A percentile compares a stretch with the other conserved stretches of the same genome.
These are phyloP conservation scores for Calonectria henricotiae DNA, from an alignment of 2,329 filamentous ascomycete species.

Conservation along the genomic window DNA sequence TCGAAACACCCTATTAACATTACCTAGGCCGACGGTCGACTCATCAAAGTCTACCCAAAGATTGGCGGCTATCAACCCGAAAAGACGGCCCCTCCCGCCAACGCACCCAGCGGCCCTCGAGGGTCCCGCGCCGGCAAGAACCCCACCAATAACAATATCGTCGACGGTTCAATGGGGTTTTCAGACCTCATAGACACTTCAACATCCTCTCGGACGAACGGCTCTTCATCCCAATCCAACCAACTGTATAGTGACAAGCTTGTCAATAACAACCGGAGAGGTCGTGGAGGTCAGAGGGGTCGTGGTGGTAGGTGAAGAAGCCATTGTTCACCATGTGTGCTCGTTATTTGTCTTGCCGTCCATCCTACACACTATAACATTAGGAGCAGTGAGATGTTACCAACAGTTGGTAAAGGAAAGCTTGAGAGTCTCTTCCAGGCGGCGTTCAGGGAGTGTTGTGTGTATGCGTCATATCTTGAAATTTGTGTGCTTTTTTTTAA, in stretches of 20 bases:
- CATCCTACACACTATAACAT: slow-evolving; percentile 29
- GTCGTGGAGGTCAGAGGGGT: slow-evolving; percentile 51
- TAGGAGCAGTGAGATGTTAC: slow-evolving; percentile 31
- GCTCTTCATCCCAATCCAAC: slow-evolving; percentile 50
- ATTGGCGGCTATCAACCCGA: slow-evolving; percentile 62
- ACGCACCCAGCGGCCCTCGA: slow-evolving; percentile 56
- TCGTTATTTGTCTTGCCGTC: slow-evolving; percentile 1
- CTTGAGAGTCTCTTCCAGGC: slow-evolving; percentile 35
- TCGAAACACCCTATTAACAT: slow-evolving; percentile 1
- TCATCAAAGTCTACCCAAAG: slow-evolving; percentile 83
- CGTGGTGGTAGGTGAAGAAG: slow-evolving; percentile 47
- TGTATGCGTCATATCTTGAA: background rate
- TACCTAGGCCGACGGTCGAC: slow-evolving; percentile 79
- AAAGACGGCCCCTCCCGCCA: slow-evolving; percentile 52
- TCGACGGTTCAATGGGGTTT: slow-evolving; percentile 72
- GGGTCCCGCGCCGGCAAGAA: slow-evolving; percentile 47
- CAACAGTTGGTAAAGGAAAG: slow-evolving; percentile 25
- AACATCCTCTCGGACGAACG: slow-evolving; percentile 38
- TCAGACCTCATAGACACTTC: slow-evolving; percentile 63
- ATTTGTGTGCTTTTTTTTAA: background rate
- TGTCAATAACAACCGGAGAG: slow-evolving; percentile 53
- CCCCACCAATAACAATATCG: slow-evolving; percentile 58
- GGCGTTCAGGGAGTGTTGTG: slow-evolving; percentile 39
- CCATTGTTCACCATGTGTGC: background rate
- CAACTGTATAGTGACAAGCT: slow-evolving; percentile 71